phyloP scores from a whole-genome alignment of 805 yeast genomes.

The Candida piceae region DNA sequence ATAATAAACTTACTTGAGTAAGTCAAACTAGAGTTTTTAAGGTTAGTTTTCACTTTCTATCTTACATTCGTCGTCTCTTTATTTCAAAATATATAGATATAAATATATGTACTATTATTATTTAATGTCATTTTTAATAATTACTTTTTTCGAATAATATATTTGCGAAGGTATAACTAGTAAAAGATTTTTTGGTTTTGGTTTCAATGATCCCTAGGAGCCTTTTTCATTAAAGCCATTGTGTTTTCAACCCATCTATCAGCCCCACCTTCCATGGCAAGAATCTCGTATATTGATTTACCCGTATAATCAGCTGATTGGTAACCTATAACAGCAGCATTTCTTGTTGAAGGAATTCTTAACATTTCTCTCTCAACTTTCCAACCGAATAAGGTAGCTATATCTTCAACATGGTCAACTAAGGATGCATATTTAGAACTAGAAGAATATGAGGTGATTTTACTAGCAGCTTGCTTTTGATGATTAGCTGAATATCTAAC shows the following conservation, averaged over 20 bases:
- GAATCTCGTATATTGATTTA: constrained; percentile 49
- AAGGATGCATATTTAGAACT: constrained; percentile 77
- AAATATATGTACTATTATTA: no score
- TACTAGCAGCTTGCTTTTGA: constrained; percentile 10
- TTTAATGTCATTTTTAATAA: no score
- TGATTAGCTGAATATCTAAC: constrained; percentile 54
- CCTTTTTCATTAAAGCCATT: constrained; percentile 60
- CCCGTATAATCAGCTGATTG: constrained; percentile 23
- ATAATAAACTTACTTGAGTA: constrained; percentile 10
- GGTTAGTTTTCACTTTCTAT: no score
- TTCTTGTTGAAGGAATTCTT: constrained; percentile 90
- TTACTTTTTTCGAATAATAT: no score
- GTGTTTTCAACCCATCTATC: constrained; percentile 86
- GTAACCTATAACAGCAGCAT: constrained; percentile 81
- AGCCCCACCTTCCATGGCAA: constrained; percentile 81
- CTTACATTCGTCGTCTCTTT: not conserved
- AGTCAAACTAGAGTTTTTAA: no score
- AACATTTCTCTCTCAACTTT: constrained; percentile 76
- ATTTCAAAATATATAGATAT: no score
- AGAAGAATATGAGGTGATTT: constrained; percentile 26
- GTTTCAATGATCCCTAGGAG: constrained; percentile 61
- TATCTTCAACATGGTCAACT: constrained; percentile 75
- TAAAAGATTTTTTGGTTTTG: no score
- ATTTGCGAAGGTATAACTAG: no score
- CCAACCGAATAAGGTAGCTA: constrained; percentile 77